Evolutionary conservation across 805 yeast species (phyloP).

Genomic region (Phaffomyces thermotolerans): DNA sequence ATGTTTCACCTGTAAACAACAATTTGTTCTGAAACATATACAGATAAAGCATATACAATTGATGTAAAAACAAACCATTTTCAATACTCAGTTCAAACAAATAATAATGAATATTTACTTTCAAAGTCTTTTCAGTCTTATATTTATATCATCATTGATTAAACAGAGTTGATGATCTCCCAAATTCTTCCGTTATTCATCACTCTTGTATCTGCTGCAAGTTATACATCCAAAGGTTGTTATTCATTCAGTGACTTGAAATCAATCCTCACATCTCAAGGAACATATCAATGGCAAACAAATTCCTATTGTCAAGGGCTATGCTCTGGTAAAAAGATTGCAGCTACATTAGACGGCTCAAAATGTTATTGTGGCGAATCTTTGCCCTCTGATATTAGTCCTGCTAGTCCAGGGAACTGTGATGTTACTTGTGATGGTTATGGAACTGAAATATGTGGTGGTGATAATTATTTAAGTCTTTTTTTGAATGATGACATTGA

Average conservation of each 20-base stretch:
- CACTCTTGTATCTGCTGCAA: background rate
- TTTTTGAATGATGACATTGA: slow-evolving; percentile 34
- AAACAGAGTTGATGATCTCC: too few relatives aligned
- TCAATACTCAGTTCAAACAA: too few relatives aligned
- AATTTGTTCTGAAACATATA: too few relatives aligned
- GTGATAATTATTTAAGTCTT: slow-evolving; percentile 40
- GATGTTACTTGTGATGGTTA: slow-evolving; percentile 49
- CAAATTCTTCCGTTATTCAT: too few relatives aligned
- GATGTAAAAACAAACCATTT: too few relatives aligned
- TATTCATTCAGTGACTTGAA: slow-evolving; percentile 22
- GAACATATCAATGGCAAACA: slow-evolving; percentile 51
- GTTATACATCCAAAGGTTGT: slow-evolving; percentile 26
- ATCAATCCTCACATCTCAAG: too few relatives aligned
- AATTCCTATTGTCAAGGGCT: slow-evolving; percentile 45
- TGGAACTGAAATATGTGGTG: slow-evolving; percentile 57
- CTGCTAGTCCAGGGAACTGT: slow-evolving; percentile 32
- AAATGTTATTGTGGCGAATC: slow-evolving; percentile 62
- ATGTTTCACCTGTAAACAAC: too few relatives aligned
- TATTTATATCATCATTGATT: too few relatives aligned
- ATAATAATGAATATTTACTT: too few relatives aligned
- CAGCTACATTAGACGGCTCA: slow-evolving; percentile 46
- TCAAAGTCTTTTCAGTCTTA: too few relatives aligned
- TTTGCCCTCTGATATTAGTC: slow-evolving; percentile 26
- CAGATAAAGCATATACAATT: too few relatives aligned
- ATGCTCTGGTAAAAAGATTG: slow-evolving; percentile 52